These are phyloP conservation scores for Globisporangium parvum DNA, from an alignment of 352 stramenopile genomes.

Conservation along the genomic window DNA sequence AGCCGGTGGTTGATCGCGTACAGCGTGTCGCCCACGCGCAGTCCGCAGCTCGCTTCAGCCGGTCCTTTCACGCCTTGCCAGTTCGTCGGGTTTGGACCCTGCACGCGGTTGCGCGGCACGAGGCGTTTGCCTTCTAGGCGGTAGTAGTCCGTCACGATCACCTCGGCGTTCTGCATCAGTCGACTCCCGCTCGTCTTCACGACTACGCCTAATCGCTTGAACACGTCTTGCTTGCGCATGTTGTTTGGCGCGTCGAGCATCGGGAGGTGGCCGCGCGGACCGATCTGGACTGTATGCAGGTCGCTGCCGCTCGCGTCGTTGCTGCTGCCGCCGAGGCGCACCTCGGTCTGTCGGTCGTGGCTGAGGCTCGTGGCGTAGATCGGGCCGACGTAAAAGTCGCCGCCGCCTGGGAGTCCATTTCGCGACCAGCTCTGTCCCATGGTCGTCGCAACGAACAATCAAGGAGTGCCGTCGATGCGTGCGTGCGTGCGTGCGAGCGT, in stretches of 20 bases:
- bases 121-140: slow-evolving; percentile 74
- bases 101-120: slow-evolving; percentile 62
- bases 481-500: no score
- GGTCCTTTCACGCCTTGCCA: slow-evolving; percentile 72
- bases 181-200: slow-evolving; percentile 79
- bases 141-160: slow-evolving; percentile 78
- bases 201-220: slow-evolving; percentile 70
- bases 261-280: slow-evolving; percentile 56
- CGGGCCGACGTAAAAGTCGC: slow-evolving; percentile 76
- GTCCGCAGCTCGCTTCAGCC: slow-evolving; percentile 59
- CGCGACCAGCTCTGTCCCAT: slow-evolving; percentile 66
- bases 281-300: slow-evolving; percentile 52
- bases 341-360: slow-evolving; percentile 81
- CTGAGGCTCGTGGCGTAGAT: slow-evolving; percentile 83
- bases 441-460: background rate
- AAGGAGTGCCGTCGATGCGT: no score
- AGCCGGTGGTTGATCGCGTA: slow-evolving; percentile 84
- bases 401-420: slow-evolving; percentile 50
- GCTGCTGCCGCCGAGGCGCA: slow-evolving; percentile 50
- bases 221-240: slow-evolving; percentile 65
- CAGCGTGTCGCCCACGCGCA: slow-evolving; percentile 75
- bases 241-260: slow-evolving; percentile 47
- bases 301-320: slow-evolving; percentile 22
- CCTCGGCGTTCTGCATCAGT: slow-evolving; percentile 81
- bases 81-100: slow-evolving; percentile 49